Conservation (phyloP, 2,329 filamentous ascomycete species). For the Shiraia sp. region DNA sequence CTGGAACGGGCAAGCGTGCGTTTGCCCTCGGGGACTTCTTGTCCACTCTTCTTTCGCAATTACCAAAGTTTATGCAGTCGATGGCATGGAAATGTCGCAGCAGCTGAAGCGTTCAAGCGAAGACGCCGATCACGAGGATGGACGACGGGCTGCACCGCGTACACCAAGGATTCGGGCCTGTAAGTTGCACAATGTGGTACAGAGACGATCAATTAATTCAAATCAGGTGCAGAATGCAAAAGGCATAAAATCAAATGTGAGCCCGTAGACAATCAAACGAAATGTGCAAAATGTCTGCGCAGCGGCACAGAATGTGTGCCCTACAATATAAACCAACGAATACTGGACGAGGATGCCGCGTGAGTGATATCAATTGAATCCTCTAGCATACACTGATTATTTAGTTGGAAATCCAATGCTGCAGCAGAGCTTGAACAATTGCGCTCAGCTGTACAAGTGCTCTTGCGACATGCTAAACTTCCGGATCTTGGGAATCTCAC, state of each 20-base stretch:
- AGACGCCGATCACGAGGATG: constrained; percentile 33
- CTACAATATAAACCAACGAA: constrained; percentile 48
- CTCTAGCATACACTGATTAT: constrained; percentile 1
- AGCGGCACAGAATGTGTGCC: constrained; percentile 81
- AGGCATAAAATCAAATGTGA: constrained; percentile 43
- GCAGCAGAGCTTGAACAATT: constrained; percentile 29
- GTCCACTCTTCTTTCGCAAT: background rate
- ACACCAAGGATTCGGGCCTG: constrained; percentile 32
- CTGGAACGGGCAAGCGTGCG: no score
- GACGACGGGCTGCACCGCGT: constrained; percentile 29
- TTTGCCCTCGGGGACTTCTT: no score
- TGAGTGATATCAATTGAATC: constrained; percentile 15
- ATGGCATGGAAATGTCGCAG: constrained; percentile 67
- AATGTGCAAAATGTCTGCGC: constrained; percentile 40
- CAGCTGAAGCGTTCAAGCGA: constrained; percentile 34
- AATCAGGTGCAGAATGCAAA: constrained; percentile 39
- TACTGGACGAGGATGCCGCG: constrained; percentile 38
- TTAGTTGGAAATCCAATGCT: constrained; percentile 39
- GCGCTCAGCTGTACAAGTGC: constrained; percentile 30
- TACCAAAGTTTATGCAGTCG: constrained; percentile 42
- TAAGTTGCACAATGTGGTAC: constrained; percentile 9
- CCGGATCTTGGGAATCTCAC: constrained; percentile 23
- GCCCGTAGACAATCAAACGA: constrained; percentile 34
- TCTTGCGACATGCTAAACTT: constrained; percentile 33
- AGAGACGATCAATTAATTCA: constrained; percentile 3